These are phyloP conservation scores for Taxillus chinensis DNA, from an alignment of 164 flowering plant genomes.

Conservation along the genomic window DNA sequence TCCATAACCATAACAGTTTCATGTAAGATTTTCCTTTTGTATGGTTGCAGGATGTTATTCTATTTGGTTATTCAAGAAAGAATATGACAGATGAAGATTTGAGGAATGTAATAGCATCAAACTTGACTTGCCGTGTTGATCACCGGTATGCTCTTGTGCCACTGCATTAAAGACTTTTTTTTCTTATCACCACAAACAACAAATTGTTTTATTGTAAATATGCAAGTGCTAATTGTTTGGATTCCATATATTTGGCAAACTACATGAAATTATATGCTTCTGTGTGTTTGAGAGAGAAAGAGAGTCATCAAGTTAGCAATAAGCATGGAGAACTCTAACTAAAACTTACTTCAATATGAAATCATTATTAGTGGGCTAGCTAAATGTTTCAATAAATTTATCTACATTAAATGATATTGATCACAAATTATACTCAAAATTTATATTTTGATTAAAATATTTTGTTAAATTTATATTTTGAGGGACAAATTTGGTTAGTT, in stretches of 20 bases:
- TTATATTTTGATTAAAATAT: too few species aligned
- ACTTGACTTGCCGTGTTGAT: slow-evolving; percentile 63
- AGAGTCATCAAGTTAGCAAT: background rate
- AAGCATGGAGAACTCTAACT: too few species aligned
- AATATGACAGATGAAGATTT: slow-evolving; percentile 49
- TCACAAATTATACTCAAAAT: too few species aligned
- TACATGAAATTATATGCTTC: background rate
- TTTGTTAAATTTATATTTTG: too few species aligned
- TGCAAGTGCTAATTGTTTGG: background rate
- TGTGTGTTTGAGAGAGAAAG: background rate
- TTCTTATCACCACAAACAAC: background rate
- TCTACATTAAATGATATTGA: too few species aligned
- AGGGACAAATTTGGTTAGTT: too few species aligned
- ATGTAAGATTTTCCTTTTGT: background rate
- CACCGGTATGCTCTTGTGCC: slow-evolving; percentile 35
- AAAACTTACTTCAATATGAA: too few species aligned
- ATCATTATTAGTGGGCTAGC: too few species aligned
- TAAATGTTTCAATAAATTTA: too few species aligned
- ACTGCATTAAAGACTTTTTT: background rate
- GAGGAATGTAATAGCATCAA: slow-evolving; percentile 37
- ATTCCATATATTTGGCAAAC: background rate
- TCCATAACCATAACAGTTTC: too few species aligned
- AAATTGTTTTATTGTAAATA: background rate
- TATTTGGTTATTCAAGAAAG: slow-evolving; percentile 52
- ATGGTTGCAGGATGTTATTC: slow-evolving; percentile 42